Percentiles rank a stretch among this genome's conserved stretches.
Evolutionary conservation across 306 rosid genomes (phyloP).

Genomic region (Dalbergia cochinchinensis): DNA sequence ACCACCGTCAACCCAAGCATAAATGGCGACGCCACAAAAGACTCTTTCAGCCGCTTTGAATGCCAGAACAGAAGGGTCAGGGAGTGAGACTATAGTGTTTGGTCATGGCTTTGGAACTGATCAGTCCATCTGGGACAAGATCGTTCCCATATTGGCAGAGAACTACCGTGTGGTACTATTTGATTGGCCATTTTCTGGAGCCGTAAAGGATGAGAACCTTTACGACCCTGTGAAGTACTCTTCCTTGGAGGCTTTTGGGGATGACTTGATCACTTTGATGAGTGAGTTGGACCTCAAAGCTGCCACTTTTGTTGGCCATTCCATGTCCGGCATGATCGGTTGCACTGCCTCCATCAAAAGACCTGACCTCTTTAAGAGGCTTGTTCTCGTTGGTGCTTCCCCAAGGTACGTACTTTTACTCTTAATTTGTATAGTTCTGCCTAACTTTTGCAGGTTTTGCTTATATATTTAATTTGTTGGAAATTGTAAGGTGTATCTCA

Average conservation of each 20-base stretch:
- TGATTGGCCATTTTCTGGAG: slow-evolving; percentile 79
- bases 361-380: slow-evolving; percentile 58
- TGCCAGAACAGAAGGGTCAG: slow-evolving; percentile 53
- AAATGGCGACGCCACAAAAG: slow-evolving; percentile 48
- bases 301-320: slow-evolving; percentile 65
- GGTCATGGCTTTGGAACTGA: slow-evolving; percentile 79
- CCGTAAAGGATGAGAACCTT: slow-evolving; percentile 45
- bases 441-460: too few relatives aligned
- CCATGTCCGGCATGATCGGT: slow-evolving; percentile 88
- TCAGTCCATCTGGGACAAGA: slow-evolving; percentile 80
- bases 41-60: slow-evolving; percentile 54
- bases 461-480: too few relatives aligned
- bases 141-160: slow-evolving; percentile 55
- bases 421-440: background rate
- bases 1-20: background rate
- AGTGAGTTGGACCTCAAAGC: slow-evolving; percentile 57
- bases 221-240: slow-evolving; percentile 63
- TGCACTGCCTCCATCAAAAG: slow-evolving; percentile 67
- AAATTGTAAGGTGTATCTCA: too few relatives aligned
- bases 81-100: slow-evolving; percentile 59
- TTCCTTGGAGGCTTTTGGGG: slow-evolving; percentile 60
- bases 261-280: slow-evolving; percentile 63
- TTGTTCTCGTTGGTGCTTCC: slow-evolving; percentile 72
- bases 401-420: slow-evolving; percentile 61
- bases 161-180: slow-evolving; percentile 56